Percentiles rank a stretch among this genome's conserved stretches.
Evolutionary conservation across 371 early-diverging fungal genomes (phyloP).

Genomic region (Lichtheimia corymbifera): DNA sequence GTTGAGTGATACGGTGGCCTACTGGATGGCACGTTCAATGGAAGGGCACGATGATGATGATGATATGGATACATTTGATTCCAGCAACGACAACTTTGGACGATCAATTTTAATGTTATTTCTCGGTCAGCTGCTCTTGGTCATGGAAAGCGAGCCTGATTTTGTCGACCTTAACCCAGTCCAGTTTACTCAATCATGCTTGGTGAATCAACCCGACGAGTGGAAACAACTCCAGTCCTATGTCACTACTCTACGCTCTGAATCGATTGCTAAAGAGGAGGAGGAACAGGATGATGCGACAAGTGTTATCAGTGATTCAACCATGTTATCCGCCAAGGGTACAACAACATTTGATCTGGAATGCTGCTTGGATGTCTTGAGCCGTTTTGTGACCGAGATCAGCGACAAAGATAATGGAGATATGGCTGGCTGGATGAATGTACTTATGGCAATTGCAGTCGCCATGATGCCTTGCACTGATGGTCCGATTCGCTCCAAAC

Average conservation of each 20-base stretch:
- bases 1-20: slow-evolving; percentile 30
- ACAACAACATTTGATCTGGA: slow-evolving; percentile 35
- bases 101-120: slow-evolving; percentile 17
- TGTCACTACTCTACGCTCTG: neutral
- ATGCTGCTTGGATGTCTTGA: slow-evolving; percentile 37
- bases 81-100: slow-evolving; percentile 21
- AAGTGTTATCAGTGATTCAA: slow-evolving; percentile 15
- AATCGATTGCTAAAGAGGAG: slow-evolving; percentile 8
- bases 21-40: slow-evolving; percentile 30
- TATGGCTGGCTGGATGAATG: slow-evolving; percentile 30
- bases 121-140: slow-evolving; percentile 29
- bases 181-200: slow-evolving; percentile 18
- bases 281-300: slow-evolving; percentile 12
- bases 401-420: slow-evolving; percentile 22
- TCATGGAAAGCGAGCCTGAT: slow-evolving; percentile 43
- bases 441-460: slow-evolving; percentile 35
- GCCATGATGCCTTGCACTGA: slow-evolving; percentile 50
- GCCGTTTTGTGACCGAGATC: slow-evolving; percentile 28
- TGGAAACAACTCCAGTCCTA: slow-evolving; percentile 19
- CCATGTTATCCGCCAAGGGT: neutral
- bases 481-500: slow-evolving; percentile 29
- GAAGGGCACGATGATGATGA: slow-evolving; percentile 7
- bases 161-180: slow-evolving; percentile 49
- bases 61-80: slow-evolving; percentile 9
- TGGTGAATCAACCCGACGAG: slow-evolving; percentile 8